Base-by-base conservation (phyloP, 1,139 yeast species). In the Blastobotrys persicus region DNA sequence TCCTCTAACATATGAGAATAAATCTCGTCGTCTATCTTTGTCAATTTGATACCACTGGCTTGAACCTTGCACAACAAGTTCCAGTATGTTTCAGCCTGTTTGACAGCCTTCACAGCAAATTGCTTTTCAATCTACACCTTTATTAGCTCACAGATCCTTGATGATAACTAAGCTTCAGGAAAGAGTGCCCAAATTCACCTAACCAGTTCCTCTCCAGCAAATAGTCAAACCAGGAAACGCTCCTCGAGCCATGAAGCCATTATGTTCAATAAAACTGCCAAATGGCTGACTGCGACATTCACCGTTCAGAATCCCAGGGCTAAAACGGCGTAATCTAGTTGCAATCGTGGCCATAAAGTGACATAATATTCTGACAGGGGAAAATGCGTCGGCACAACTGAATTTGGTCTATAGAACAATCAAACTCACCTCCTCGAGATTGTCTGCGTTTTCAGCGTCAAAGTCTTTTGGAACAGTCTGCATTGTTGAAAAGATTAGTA, bases 81-180 rank as follows among this genome's bases (percentile, higher is more conserved):
- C 96, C 96, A 92, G 77, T 92, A 94, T 2, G 96, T 84, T 67
- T 88, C 66, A 54, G 96, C 94, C 69, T 94, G 98, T 69, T 81
- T 83, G 20, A 94, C 98, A 6, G 98, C 98, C 72, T 88, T 89
- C 56, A 94, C 98, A 46, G 98, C 98, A 65, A 92, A 92, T 73
- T 91, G 97, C 78, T 81, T 87, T 71, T 91, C 98, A 63, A 92
- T 88, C 59, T 23, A 23, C 5, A 23, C 5, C 28, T 9, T 9
- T 9, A 23, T 23, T 23, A 23, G 28, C 28, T 63, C n/a, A n/a
- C n/a, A n/a, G n/a, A n/a, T n/a, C n/a, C n/a, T n/a, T n/a, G n/a
- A n/a, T n/a, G n/a, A n/a, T n/a, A n/a, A n/a, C n/a, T n/a, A n/a
- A n/a, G n/a, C n/a, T n/a, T n/a, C n/a, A n/a, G n/a, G n/a, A n/a